Evolutionary conservation across 208 protist species (phyloP).

Genomic region (Leishmania aethiopica): DNA sequence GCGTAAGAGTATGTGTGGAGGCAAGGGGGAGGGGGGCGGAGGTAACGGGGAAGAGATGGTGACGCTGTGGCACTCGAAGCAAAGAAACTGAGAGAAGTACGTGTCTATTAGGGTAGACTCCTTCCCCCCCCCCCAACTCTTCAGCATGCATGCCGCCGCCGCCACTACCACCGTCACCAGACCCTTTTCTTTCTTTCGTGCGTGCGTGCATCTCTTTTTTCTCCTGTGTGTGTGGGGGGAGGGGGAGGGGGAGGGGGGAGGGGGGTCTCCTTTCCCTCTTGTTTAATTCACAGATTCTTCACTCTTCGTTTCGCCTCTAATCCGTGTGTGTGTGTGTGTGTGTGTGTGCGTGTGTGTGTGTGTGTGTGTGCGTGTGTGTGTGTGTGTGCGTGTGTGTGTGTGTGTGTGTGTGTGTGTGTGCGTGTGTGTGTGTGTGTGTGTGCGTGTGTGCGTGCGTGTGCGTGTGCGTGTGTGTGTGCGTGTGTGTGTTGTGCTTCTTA

Average conservation of each 20-base stretch:
- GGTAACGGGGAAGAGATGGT: neutral
- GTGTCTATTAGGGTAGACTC: neutral
- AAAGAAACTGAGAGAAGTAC: neutral
- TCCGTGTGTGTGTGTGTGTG: neutral
- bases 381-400: no score
- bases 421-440: no score
- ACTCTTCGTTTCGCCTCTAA: neutral
- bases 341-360: no score
- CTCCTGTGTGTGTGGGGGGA: neutral
- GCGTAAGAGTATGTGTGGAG: neutral
- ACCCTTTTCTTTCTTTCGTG: constrained; percentile 1
- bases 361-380: no score
- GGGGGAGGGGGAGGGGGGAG: neutral
- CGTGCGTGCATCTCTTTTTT: neutral
- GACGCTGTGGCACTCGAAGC: neutral
- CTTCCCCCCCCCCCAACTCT: neutral
- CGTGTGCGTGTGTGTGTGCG: neutral
- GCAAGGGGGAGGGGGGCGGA: neutral
- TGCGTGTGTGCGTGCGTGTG: no score
- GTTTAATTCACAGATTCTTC: constrained; percentile 18
- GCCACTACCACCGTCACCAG: neutral
- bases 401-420: neutral
- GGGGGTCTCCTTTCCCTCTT: neutral
- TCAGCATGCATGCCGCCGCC: neutral
- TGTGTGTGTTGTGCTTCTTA: neutral